Conservation (phyloP, 768 basidiomycete genomes). For the Mycena crocata region DNA sequence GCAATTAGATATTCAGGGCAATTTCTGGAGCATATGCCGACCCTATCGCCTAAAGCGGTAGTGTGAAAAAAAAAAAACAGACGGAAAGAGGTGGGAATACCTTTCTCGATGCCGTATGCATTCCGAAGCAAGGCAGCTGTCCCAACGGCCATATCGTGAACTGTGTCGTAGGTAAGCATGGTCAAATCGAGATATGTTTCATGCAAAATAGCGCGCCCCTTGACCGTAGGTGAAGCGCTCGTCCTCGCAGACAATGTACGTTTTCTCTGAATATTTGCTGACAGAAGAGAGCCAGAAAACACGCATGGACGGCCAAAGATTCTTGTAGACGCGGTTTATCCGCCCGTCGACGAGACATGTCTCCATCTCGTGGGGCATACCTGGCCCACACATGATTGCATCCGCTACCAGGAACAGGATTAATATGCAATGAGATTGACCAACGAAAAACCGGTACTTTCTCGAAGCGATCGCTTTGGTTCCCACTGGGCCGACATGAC, state of each 20-base stretch:
- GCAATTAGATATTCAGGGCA: constrained; percentile 67
- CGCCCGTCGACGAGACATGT: constrained; percentile 56
- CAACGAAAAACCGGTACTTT: constrained; percentile 48
- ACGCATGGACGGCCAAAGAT: constrained; percentile 60
- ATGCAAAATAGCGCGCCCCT: constrained; percentile 41
- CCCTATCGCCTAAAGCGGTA: constrained; percentile 58
- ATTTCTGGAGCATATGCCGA: constrained; percentile 74
- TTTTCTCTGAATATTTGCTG: constrained; percentile 37
- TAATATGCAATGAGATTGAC: not conserved
- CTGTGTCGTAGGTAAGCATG: not conserved
- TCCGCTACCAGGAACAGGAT: constrained; percentile 49
- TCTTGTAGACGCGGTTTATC: constrained; percentile 62
- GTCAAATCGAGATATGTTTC: constrained; percentile 45
- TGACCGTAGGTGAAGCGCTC: constrained; percentile 53
- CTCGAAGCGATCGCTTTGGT: constrained; percentile 52
- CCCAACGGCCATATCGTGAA: constrained; percentile 43
- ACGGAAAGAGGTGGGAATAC: constrained; percentile 30
- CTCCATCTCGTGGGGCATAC: constrained; percentile 53
- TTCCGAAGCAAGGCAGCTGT: constrained; percentile 49
- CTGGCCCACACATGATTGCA: constrained; percentile 54
- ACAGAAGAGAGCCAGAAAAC: constrained; percentile 55
- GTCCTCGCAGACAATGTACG: constrained; percentile 64
- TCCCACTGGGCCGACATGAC: constrained; percentile 51
- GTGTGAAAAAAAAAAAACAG: constrained; percentile 16
- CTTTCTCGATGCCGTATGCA: constrained; percentile 61